A percentile compares a stretch with the other conserved stretches of the same genome.
Conservation (phyloP, 139 green algal genomes). For the Tetraselmis striata region DNA sequence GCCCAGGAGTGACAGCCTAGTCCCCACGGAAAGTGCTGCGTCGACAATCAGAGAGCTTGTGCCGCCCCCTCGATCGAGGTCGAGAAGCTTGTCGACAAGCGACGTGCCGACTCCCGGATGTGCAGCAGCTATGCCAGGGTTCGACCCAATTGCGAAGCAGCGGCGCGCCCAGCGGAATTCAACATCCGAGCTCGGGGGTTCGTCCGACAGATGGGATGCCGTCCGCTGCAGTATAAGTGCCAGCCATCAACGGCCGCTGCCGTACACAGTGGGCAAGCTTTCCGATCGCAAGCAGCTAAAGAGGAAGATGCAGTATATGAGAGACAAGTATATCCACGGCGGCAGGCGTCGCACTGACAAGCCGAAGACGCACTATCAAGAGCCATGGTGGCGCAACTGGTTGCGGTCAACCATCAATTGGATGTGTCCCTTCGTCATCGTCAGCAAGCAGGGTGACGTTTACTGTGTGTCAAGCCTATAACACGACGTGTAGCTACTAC, state of each 20-base stretch:
- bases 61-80: too few relatives aligned
- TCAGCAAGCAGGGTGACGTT: not conserved
- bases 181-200: not conserved
- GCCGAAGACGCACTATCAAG: not conserved
- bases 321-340: not conserved
- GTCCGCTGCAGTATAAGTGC: not conserved
- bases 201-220: not conserved
- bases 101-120: not conserved
- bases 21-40: too few relatives aligned
- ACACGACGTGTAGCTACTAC: not conserved
- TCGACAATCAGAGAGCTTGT: too few relatives aligned
- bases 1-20: not conserved
- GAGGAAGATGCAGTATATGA: not conserved
- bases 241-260: not conserved
- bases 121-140: not conserved
- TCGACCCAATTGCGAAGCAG: not conserved
- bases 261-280: not conserved
- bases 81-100: too few relatives aligned
- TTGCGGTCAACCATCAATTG: not conserved
- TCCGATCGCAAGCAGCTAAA: not conserved
- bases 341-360: not conserved
- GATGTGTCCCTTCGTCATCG: not conserved
- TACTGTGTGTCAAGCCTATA: not conserved
- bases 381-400: not conserved
- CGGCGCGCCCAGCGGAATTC: too few relatives aligned